phyloP scores from a whole-genome alignment of 192 early-diverging fungal genomes.

The Chytriomyces confervae region DNA sequence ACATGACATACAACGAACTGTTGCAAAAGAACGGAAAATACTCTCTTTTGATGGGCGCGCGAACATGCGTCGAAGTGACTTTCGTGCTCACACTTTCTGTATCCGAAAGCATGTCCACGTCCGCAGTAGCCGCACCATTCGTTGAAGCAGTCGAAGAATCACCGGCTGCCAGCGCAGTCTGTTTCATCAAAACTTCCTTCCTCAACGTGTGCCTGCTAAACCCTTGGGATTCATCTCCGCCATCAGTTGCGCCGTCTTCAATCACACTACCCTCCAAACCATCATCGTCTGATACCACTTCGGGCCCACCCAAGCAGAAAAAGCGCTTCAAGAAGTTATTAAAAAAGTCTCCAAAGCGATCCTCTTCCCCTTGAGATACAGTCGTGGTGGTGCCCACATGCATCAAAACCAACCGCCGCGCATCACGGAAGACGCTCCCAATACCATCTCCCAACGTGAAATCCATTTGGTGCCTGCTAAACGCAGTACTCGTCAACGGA shows the following conservation, averaged over 20 bases:
- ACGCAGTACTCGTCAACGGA: conserved; percentile 14
- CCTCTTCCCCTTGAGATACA: conserved; percentile 67
- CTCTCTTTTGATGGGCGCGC: conserved; percentile 30
- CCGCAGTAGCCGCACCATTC: conserved; percentile 4
- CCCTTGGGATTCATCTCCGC: conserved; percentile 1
- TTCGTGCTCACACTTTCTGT: conserved; percentile 18
- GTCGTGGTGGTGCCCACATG: conserved; percentile 71
- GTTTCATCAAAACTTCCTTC: conserved; percentile 32
- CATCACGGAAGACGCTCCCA: conserved; percentile 74
- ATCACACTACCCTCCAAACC: conserved; percentile 33
- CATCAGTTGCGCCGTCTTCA: conserved; percentile 5
- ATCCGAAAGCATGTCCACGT: conserved; percentile 44
- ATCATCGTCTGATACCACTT: conserved; percentile 60
- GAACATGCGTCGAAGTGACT: conserved; percentile 12
- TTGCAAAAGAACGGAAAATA: conserved; percentile 85
- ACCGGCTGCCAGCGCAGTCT: conserved; percentile 4
- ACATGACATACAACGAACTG: conserved; percentile 83
- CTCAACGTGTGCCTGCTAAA: conserved; percentile 9
- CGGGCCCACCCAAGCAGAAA: conserved; percentile 60
- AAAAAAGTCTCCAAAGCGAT: conserved; percentile 78
- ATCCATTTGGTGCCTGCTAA: conserved; percentile 76
- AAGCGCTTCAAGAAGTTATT: conserved; percentile 73
- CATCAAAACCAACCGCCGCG: conserved; percentile 73
- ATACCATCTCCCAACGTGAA: conserved; percentile 72
- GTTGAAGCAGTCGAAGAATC: neutral